Conservation (phyloP, 1,284 basidiomycete species). For the Chalciporus sp. region DNA sequence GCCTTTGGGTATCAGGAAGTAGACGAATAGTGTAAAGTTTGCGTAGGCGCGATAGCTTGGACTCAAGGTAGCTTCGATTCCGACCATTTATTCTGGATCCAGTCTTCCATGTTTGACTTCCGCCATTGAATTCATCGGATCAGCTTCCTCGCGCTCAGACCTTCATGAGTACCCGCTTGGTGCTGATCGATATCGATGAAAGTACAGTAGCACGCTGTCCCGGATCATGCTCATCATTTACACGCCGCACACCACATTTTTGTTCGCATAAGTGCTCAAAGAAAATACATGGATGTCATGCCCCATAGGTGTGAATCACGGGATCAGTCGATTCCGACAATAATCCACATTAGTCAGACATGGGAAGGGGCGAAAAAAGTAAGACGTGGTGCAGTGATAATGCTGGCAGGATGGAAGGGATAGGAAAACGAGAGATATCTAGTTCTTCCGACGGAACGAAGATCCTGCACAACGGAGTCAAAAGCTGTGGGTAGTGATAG, state of each 20-base stretch:
- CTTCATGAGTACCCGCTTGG: not conserved
- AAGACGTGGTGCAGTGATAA: not conserved
- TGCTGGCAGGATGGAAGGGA: constrained; percentile 1
- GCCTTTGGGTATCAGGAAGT: no score
- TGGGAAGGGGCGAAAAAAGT: constrained; percentile 1
- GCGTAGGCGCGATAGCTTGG: no score
- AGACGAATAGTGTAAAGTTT: no score
- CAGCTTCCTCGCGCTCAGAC: no score
- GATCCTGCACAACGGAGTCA: constrained; percentile 54
- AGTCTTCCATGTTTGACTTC: no score
- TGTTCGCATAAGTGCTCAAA: constrained; percentile 2
- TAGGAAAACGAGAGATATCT: constrained; percentile 30
- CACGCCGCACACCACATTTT: constrained; percentile 3
- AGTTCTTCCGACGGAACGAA: constrained; percentile 88
- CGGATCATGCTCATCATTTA: not conserved
- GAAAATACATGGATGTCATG: constrained; percentile 21
- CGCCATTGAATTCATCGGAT: no score
- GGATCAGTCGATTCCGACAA: constrained; percentile 14
- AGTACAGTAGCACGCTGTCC: not conserved
- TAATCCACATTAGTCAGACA: constrained; percentile 16
- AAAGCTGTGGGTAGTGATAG: not conserved
- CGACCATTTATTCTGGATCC: no score
- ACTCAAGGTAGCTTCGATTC: no score
- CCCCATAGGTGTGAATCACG: constrained; percentile 4
- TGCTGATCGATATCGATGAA: not conserved